Percentiles rank a stretch among this genome's conserved stretches.
Evolutionary conservation across 2,329 filamentous ascomycete species (phyloP).

Genomic region (Stagonosporopsis vannaccii): DNA sequence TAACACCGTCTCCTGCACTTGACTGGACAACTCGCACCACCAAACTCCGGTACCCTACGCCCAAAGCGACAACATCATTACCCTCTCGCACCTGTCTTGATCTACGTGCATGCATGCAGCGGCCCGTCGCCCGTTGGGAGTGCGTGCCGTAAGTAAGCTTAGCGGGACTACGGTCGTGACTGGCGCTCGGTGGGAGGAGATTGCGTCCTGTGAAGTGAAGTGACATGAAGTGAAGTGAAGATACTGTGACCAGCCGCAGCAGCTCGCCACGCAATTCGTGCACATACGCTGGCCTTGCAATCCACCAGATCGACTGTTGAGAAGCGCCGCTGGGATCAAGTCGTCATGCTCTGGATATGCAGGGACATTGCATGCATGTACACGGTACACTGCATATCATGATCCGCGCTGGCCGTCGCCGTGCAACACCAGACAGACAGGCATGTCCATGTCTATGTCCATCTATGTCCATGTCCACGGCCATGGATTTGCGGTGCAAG

Average conservation of each 20-base stretch:
- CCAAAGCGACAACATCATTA: conserved; percentile 1
- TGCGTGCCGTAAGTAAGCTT: conserved; percentile 5
- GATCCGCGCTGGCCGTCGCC: no score
- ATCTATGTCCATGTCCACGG: no score
- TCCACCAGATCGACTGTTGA: background rate
- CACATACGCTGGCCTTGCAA: no score
- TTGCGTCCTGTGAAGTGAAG: no score
- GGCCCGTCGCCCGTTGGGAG: conserved; percentile 8
- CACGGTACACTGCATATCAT: no score
- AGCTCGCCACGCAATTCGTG: no score
- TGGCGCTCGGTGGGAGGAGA: no score
- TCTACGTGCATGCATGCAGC: conserved; percentile 17
- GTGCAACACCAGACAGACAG: background rate
- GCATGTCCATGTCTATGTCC: background rate
- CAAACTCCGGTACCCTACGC: conserved; percentile 7
- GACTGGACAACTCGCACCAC: background rate
- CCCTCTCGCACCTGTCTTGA: conserved; percentile 4
- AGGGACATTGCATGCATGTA: conserved; percentile 4
- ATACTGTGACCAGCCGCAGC: background rate
- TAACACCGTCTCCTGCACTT: background rate
- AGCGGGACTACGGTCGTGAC: background rate
- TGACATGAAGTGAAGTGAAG: no score
- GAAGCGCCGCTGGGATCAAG: background rate
- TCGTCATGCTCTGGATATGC: background rate
- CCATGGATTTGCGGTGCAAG: background rate